A percentile compares a stretch with the other conserved stretches of the same genome.
These are phyloP conservation scores for Leccinum longicurvipes DNA, from an alignment of 768 basidiomycete species.

Conservation along the genomic window DNA sequence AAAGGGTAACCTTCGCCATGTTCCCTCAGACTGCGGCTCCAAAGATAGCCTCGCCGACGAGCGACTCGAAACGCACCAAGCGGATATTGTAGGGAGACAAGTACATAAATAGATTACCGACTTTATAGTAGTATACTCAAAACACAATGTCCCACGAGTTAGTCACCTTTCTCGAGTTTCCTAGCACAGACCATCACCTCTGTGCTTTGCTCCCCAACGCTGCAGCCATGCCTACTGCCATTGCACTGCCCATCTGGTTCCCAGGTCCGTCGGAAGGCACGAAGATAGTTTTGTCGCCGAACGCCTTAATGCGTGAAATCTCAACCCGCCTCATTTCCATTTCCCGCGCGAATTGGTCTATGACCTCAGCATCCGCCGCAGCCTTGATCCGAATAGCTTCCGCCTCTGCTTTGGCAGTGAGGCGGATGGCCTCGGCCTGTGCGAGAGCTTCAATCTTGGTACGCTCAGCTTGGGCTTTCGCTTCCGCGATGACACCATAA, in stretches of 20 bases:
- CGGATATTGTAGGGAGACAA: neutral
- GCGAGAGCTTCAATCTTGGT: conserved; percentile 72
- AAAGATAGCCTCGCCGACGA: neutral
- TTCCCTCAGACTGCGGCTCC: neutral
- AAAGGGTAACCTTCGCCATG: neutral
- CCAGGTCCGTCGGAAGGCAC: conserved; percentile 62
- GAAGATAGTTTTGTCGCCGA: conserved; percentile 66
- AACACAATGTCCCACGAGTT: neutral
- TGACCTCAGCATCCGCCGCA: conserved; percentile 55
- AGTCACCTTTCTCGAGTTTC: no score
- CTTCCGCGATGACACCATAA: conserved; percentile 68
- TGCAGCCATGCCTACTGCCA: conserved; percentile 70
- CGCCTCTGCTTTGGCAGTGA: conserved; percentile 74
- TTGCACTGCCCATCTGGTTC: conserved; percentile 54
- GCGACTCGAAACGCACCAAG: neutral
- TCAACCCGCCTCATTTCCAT: conserved; percentile 72
- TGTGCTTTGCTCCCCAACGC: conserved; percentile 46
- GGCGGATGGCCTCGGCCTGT: conserved; percentile 71
- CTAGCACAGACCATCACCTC: conserved; percentile 5
- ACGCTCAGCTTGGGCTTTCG: conserved; percentile 67
- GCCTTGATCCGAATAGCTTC: conserved; percentile 64
- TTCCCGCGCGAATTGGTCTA: conserved; percentile 68
- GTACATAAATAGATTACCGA: neutral
- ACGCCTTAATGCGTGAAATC: conserved; percentile 58
- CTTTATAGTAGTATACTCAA: neutral